Base-by-base conservation (phyloP, 306 rosid species). In the Malus fusca region DNA sequence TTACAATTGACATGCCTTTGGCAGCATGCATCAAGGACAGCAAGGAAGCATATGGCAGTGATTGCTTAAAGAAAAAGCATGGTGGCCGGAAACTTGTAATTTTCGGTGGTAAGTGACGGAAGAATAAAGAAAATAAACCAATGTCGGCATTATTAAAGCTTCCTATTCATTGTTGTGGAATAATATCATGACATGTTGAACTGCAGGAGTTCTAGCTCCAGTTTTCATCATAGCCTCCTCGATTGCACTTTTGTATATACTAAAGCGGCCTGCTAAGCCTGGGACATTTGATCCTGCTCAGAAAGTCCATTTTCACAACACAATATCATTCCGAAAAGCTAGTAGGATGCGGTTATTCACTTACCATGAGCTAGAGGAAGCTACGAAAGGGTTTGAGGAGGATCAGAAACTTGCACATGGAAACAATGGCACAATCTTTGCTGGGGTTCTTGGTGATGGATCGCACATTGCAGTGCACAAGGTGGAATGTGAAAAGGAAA, bases 141-240 rank as follows among this genome's bases (percentile, higher is more conserved):
- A 56, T 23, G 14, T 25, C 18, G 18, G 10, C 26, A 22, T 74
- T 44, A 17, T 74, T 44, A 58, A 58, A 23, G 72, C 72, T 19
- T 53, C 60, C 21, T 51, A 51, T 51, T 15, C 55, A 51, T 51
- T 51, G 55, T 51, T 17, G 18, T 48, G 55, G 55, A 51, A 53
- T 44, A 79, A 79, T 75, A 46, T 81, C 22, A 44, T 51, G 66
- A 26, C 69, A 61, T 74, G 65, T 22, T 82, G 22, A 75, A 75
- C 67, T 86, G 86, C 96, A 95, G 99, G 99, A 79, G 81, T 90
- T 81, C 88, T 95, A 73, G 92, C 92, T 82, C 85, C 93, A 6
- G 68, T 85, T 67, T 87, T 92, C 72, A 82, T 90, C 75, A 79
- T 89, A 62, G 96, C 89, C 77, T 89, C 97, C 70, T 59, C 90